phyloP scores from a whole-genome alignment of 2,329 filamentous ascomycete species.

The Trichoderma guizhouense region DNA sequence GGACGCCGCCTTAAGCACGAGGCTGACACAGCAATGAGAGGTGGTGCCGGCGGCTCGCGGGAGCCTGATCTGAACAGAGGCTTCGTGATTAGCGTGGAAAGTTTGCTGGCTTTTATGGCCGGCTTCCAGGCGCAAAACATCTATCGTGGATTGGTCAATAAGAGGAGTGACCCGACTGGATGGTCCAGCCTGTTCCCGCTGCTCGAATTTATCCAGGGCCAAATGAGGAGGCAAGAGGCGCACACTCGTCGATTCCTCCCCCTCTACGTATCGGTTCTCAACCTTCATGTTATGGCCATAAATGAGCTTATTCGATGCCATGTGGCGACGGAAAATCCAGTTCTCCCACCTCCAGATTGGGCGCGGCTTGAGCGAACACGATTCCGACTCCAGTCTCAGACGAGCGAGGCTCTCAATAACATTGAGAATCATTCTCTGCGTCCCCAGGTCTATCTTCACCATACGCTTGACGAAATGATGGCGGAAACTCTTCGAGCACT shows the following conservation, averaged over 20 bases:
- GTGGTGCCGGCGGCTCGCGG: constrained; percentile 23
- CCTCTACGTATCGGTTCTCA: constrained; percentile 40
- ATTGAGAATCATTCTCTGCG: constrained; percentile 24
- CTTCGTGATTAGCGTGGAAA: constrained; percentile 46
- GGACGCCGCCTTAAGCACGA: constrained; percentile 54
- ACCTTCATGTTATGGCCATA: constrained; percentile 43
- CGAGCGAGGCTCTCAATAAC: constrained; percentile 9
- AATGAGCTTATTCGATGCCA: constrained; percentile 45
- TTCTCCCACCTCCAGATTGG: constrained; percentile 1
- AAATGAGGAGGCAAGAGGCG: constrained; percentile 35
- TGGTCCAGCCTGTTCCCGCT: constrained; percentile 48
- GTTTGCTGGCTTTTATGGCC: constrained; percentile 52
- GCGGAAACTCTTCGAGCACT: constrained; percentile 39
- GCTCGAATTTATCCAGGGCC: constrained; percentile 38
- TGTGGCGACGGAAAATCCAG: constrained; percentile 28
- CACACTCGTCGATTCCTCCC: constrained; percentile 34
- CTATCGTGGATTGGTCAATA: constrained; percentile 42
- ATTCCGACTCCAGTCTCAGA: constrained; percentile 18
- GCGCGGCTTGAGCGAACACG: constrained; percentile 13
- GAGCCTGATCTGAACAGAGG: constrained; percentile 40
- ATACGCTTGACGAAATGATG: constrained; percentile 43
- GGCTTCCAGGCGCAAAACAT: constrained; percentile 50
- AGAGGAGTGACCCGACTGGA: constrained; percentile 37
- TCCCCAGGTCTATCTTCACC: constrained; percentile 40
- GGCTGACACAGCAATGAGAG: constrained; percentile 44